A percentile compares a stretch with the other conserved stretches of the same genome.
Conservation (phyloP, 805 yeast genomes). For the Candida ipomoeae region DNA sequence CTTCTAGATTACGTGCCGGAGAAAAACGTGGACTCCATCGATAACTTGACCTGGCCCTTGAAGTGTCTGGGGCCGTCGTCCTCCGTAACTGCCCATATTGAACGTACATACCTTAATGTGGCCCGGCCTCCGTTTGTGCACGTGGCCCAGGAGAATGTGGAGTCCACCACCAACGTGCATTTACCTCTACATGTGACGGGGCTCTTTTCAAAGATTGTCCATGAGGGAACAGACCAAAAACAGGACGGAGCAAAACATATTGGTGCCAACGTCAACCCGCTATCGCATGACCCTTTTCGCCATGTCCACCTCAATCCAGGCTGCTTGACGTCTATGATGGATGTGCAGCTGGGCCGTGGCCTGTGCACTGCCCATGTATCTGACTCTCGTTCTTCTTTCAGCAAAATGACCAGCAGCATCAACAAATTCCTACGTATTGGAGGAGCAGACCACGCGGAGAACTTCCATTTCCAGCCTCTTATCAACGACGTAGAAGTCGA, state of each 20-base stretch:
- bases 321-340: slow-evolving; percentile 30
- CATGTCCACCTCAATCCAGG: slow-evolving; percentile 55
- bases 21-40: slow-evolving; percentile 8
- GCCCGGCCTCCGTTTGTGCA: slow-evolving; percentile 32
- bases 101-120: slow-evolving; percentile 29
- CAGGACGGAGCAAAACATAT: slow-evolving; percentile 41
- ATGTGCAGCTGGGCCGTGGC: slow-evolving; percentile 6
- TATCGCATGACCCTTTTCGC: slow-evolving; percentile 49
- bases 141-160: slow-evolving; percentile 23
- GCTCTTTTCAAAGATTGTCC: slow-evolving; percentile 34
- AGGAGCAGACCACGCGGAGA: slow-evolving; percentile 1
- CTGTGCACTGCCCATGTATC: slow-evolving; percentile 7
- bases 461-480: slow-evolving; percentile 5
- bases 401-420: slow-evolving; percentile 31
- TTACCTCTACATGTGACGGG: slow-evolving; percentile 47
- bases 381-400: slow-evolving; percentile 24
- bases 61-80: slow-evolving; percentile 13
- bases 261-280: slow-evolving; percentile 53
- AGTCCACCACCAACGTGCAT: slow-evolving; percentile 52
- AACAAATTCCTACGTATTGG: slow-evolving; percentile 24
- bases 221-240: slow-evolving; percentile 32
- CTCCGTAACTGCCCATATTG: slow-evolving; percentile 19
- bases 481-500: slow-evolving; percentile 1
- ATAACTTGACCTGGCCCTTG: slow-evolving; percentile 26
- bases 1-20: slow-evolving; percentile 16